Conservation (phyloP, 805 yeast species). For the Candida ulmi region DNA sequence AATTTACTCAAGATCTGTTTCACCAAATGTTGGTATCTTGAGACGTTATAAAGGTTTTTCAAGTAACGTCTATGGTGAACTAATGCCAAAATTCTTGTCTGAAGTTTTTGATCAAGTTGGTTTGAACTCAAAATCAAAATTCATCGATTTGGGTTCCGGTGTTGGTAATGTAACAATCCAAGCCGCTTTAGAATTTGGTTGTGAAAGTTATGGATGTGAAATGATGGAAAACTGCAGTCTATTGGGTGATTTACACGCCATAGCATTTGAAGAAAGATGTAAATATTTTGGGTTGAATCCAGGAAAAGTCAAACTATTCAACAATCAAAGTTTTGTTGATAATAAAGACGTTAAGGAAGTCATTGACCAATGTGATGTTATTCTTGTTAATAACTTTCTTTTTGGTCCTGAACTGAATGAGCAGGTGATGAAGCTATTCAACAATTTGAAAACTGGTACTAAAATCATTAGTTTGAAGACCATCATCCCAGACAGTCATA, state of each 20-base stretch:
- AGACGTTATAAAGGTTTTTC: constrained; percentile 80
- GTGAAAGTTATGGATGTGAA: constrained; percentile 84
- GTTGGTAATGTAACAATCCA: constrained; percentile 90
- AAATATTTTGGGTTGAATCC: constrained; percentile 57
- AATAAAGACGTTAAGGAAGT: constrained; percentile 50
- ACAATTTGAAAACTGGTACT: constrained; percentile 64
- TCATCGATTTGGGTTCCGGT: constrained; percentile 89
- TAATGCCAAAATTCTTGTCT: constrained; percentile 72
- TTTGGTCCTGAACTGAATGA: constrained; percentile 73
- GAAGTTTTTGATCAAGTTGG: constrained; percentile 58
- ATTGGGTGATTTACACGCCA: constrained; percentile 54
- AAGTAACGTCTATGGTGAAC: constrained; percentile 86
- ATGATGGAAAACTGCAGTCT: constrained; percentile 78
- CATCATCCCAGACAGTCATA: constrained; percentile 71
- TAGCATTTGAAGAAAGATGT: constrained; percentile 54
- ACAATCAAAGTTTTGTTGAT: constrained; percentile 66
- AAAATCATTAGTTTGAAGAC: constrained; percentile 76
- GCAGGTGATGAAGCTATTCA: constrained; percentile 59
- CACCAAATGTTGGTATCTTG: constrained; percentile 62
- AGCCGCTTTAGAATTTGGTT: constrained; percentile 83
- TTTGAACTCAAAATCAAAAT: constrained; percentile 47
- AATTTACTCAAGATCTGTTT: constrained; percentile 70
- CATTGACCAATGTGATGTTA: constrained; percentile 59
- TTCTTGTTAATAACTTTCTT: constrained; percentile 77
- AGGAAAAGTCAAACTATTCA: constrained; percentile 51